Evolutionary conservation across 306 rosid species (phyloP).

Genomic region (Casuarina equisetifolia): DNA sequence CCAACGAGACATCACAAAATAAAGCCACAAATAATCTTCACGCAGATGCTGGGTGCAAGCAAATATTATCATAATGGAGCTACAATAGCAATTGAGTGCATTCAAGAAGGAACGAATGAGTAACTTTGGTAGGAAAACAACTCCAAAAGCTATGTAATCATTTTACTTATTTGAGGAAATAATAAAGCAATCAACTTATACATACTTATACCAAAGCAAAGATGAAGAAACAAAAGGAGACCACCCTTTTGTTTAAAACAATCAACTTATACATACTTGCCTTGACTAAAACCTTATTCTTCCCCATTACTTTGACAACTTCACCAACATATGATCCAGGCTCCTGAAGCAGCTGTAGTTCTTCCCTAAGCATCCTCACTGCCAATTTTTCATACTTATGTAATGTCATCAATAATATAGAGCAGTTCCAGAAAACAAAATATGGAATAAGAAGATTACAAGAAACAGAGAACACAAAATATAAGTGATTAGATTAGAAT

Average conservation of each 20-base stretch:
- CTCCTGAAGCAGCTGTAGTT: conserved; percentile 95
- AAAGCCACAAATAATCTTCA: background rate
- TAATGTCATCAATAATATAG: background rate
- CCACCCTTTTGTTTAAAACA: too few relatives aligned
- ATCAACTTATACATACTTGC: too few relatives aligned
- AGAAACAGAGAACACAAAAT: background rate
- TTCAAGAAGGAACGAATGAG: background rate
- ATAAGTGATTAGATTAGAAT: background rate
- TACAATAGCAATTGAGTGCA: background rate
- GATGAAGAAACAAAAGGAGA: background rate
- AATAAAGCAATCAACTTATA: background rate
- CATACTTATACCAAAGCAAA: background rate
- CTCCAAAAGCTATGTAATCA: background rate
- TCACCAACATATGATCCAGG: conserved; percentile 99
- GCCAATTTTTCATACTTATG: conserved; percentile 25
- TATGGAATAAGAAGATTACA: background rate
- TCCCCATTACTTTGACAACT: conserved; percentile 99
- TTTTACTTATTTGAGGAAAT: background rate
- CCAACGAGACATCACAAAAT: background rate
- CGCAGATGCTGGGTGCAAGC: background rate
- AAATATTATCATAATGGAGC: background rate
- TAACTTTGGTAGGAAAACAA: background rate
- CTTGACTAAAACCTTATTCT: conserved; percentile 96
- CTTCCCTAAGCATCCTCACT: conserved; percentile 99
- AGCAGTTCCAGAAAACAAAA: background rate